Evolutionary conservation across 2,329 filamentous ascomycete genomes (phyloP).

Genomic region (Fusarium solani-melongenae): DNA sequence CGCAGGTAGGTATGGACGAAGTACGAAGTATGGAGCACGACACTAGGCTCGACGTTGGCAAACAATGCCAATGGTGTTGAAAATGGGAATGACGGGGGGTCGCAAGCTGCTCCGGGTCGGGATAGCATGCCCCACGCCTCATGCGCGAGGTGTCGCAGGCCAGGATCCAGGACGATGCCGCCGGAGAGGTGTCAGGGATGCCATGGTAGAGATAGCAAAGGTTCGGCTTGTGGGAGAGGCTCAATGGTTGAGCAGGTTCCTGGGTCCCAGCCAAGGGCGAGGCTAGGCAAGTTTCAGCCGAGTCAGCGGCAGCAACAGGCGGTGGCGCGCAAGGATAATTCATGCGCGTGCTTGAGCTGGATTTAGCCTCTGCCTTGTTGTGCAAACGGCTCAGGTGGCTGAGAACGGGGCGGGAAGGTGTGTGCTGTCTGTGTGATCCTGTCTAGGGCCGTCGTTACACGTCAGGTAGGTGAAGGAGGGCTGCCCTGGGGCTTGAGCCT

Average conservation of each 20-base stretch:
- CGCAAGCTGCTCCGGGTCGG: constrained; percentile 38
- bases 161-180: constrained; percentile 16
- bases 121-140: constrained; percentile 37
- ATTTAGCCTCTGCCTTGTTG: constrained; percentile 27
- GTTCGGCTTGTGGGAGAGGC: constrained; percentile 23
- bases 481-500: not conserved
- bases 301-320: constrained; percentile 21
- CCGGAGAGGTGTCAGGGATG: constrained; percentile 21
- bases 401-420: not conserved
- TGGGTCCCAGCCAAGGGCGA: constrained; percentile 20
- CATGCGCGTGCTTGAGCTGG: constrained; percentile 38
- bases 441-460: constrained; percentile 22
- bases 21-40: constrained; percentile 18
- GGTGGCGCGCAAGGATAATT: constrained; percentile 29
- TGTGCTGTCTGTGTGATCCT: constrained; percentile 20
- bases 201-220: not conserved
- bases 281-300: constrained; percentile 36
- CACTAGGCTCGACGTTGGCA: constrained; percentile 23
- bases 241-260: constrained; percentile 12
- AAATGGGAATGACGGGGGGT: constrained; percentile 25
- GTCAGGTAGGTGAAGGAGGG: constrained; percentile 8
- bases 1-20: constrained; percentile 6
- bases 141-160: constrained; percentile 35
- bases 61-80: constrained; percentile 30
- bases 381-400: constrained; percentile 27